Percentiles rank a stretch among this genome's conserved stretches.
Conservation (phyloP, 306 rosid genomes). For the Gleditsia sinensis region DNA sequence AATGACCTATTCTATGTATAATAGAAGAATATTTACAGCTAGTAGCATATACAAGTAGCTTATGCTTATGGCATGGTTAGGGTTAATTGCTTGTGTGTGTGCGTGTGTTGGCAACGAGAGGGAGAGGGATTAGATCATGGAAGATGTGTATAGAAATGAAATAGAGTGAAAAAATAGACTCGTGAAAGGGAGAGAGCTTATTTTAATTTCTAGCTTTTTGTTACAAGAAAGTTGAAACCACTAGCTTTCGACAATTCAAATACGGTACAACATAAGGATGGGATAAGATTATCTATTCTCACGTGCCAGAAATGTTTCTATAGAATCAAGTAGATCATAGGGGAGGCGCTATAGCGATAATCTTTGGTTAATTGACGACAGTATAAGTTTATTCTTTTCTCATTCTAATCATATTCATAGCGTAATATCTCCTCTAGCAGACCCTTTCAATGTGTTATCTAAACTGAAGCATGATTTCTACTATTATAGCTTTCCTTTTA, state of each 20-base stretch:
- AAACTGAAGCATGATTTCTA: too few species aligned
- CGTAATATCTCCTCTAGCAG: too few species aligned
- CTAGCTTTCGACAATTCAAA: not conserved
- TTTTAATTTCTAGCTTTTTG: not conserved
- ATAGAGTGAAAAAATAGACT: conserved; percentile 15
- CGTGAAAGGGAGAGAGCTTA: not conserved
- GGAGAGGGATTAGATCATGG: conserved; percentile 8
- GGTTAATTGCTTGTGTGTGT: not conserved
- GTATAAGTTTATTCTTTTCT: too few species aligned
- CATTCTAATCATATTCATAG: too few species aligned
- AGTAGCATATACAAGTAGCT: not conserved
- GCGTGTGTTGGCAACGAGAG: not conserved
- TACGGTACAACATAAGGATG: not conserved
- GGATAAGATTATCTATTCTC: not conserved
- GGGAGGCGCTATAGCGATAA: not conserved
- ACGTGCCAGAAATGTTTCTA: conserved; percentile 12
- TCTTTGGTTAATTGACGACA: not conserved
- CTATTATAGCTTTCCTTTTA: too few species aligned
- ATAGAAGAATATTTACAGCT: too few species aligned
- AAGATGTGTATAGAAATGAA: conserved; percentile 20
- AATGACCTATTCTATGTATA: too few species aligned
- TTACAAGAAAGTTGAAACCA: not conserved
- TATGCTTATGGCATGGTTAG: not conserved
- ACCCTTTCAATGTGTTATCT: too few species aligned
- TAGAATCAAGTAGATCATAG: not conserved